Percentiles rank a stretch among this genome's conserved stretches.
Evolutionary conservation across 352 stramenopile genomes (phyloP).

Genomic region (Pythium utonaiense): DNA sequence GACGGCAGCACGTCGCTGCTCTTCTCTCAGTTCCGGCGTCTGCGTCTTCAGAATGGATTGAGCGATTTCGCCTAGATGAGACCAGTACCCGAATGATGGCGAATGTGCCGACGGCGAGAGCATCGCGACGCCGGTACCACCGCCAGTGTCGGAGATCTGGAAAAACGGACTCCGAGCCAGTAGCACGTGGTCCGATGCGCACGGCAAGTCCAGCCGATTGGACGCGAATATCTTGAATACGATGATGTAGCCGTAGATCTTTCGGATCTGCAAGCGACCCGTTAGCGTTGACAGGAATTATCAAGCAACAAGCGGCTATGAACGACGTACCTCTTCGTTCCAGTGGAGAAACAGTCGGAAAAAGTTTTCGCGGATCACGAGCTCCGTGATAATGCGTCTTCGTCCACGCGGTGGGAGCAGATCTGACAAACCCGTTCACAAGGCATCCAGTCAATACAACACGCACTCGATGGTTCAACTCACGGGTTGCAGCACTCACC

Average conservation of each 20-base stretch:
- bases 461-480: too few relatives aligned
- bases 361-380: constrained; percentile 84
- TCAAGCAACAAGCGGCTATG: too few relatives aligned
- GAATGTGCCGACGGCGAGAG: constrained; percentile 11
- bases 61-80: constrained; percentile 69
- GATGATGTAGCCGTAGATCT: constrained; percentile 84
- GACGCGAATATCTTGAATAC: constrained; percentile 80
- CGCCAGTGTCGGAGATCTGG: constrained; percentile 20
- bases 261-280: too few relatives aligned
- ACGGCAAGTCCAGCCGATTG: constrained; percentile 72
- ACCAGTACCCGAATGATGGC: constrained; percentile 51
- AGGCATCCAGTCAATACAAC: too few relatives aligned
- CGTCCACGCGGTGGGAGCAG: constrained; percentile 59
- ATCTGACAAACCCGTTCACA: too few relatives aligned
- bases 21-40: constrained; percentile 1
- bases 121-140: background rate
- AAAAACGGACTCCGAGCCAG: constrained; percentile 75
- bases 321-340: constrained; percentile 84
- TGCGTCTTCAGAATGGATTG: constrained; percentile 53
- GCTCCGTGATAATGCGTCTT: constrained; percentile 62
- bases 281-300: too few relatives aligned
- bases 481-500: constrained; percentile 34
- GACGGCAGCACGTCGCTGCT: constrained; percentile 7
- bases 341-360: constrained; percentile 85
- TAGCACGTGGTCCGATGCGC: constrained; percentile 67